phyloP scores from a whole-genome alignment of 345 rosid genomes.

The Linum usitatissimum region DNA sequence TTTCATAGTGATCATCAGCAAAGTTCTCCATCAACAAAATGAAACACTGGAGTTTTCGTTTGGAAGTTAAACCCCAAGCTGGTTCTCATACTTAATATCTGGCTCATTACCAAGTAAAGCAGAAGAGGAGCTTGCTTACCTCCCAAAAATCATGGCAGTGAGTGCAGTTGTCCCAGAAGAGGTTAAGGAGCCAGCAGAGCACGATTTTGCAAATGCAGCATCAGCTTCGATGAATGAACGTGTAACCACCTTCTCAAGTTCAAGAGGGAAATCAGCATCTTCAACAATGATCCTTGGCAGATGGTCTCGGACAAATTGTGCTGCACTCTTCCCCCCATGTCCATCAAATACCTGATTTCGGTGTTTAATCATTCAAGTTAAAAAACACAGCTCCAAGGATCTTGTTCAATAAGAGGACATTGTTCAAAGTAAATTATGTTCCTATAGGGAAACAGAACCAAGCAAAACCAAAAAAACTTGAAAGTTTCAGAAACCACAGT shows the following conservation, averaged over 20 bases:
- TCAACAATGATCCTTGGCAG: slow-evolving; percentile 68
- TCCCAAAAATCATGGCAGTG: slow-evolving; percentile 73
- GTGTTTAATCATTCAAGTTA: neutral
- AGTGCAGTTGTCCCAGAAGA: slow-evolving; percentile 88
- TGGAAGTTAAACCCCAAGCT: too few species aligned
- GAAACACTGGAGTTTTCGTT: too few species aligned
- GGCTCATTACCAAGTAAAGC: neutral
- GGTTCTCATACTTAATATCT: neutral
- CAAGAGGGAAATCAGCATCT: slow-evolving; percentile 62
- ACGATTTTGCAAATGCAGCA: slow-evolving; percentile 48
- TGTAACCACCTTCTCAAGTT: slow-evolving; percentile 53
- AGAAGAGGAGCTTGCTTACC: slow-evolving; percentile 25
- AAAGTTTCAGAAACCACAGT: neutral
- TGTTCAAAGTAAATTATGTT: too few species aligned
- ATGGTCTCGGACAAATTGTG: slow-evolving; percentile 63
- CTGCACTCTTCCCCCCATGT: slow-evolving; percentile 71
- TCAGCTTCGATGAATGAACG: slow-evolving; percentile 71
- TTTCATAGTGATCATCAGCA: too few species aligned
- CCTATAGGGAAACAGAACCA: too few species aligned
- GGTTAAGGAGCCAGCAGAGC: slow-evolving; percentile 33
- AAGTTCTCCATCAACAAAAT: too few species aligned
- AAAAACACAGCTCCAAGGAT: neutral
- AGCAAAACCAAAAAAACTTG: too few species aligned
- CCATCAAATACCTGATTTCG: slow-evolving; percentile 71
- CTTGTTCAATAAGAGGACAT: too few species aligned